A percentile compares a stretch with the other conserved stretches of the same genome.
phyloP scores from a whole-genome alignment of 2,329 filamentous ascomycete genomes.

The Cercospora zeina region DNA sequence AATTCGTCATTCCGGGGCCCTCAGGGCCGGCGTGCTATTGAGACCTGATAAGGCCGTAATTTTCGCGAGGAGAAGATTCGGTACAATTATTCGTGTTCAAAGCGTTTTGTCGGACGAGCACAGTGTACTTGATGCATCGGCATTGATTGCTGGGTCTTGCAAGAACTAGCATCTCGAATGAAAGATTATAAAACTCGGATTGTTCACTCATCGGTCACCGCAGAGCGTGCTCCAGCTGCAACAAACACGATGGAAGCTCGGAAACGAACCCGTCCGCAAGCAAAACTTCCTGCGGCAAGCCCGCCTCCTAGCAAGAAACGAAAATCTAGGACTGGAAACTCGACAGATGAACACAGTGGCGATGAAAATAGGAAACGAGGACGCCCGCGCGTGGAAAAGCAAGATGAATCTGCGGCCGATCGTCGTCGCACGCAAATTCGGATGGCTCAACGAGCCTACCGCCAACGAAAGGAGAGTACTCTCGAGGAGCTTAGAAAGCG shows the following conservation, averaged over 20 bases:
- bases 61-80: neutral
- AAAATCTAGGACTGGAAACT: constrained; percentile 21
- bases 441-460: constrained; percentile 80
- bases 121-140: neutral
- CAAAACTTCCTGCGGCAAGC: neutral
- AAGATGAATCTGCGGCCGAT: constrained; percentile 74
- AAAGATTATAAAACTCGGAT: neutral
- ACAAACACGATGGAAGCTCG: constrained; percentile 10
- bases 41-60: neutral
- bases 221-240: neutral
- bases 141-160: neutral
- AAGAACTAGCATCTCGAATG: neutral
- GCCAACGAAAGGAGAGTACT: constrained; percentile 78
- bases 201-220: constrained; percentile 1
- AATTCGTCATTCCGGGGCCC: neutral
- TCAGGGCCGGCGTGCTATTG: neutral
- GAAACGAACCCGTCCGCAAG: neutral
- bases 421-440: constrained; percentile 84
- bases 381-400: constrained; percentile 71
- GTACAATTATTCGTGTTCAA: neutral
- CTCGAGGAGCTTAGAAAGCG: constrained; percentile 71
- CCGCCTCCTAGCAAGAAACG: constrained; percentile 19
- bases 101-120: neutral
- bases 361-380: constrained; percentile 60
- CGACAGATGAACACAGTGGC: constrained; percentile 28